Percentiles rank a stretch among this genome's conserved stretches.
phyloP scores from a whole-genome alignment of 257 asterid genomes.

The Solanum sparsipilum region DNA sequence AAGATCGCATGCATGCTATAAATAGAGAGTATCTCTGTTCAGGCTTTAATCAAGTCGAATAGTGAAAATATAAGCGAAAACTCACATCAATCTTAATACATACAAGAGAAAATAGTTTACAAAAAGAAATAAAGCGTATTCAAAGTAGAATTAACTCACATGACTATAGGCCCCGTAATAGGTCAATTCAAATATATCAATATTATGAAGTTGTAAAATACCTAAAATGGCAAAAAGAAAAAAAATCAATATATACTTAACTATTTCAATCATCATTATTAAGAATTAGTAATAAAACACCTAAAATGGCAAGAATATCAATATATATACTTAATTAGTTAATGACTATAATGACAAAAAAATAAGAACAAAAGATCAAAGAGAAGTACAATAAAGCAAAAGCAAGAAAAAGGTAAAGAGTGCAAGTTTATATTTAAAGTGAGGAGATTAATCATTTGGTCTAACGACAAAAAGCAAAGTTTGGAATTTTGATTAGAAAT shows the following conservation, averaged over 20 bases:
- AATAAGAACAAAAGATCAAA: background rate
- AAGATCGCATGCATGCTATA: background rate
- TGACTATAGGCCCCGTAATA: background rate
- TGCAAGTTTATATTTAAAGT: background rate
- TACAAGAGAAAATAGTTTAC: background rate
- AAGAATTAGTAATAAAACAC: background rate
- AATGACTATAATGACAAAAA: background rate
- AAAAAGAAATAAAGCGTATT: background rate
- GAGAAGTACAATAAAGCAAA: background rate
- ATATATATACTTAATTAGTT: too few relatives aligned
- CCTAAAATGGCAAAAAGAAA: background rate
- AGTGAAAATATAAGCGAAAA: background rate
- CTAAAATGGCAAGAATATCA: background rate
- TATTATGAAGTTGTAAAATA: background rate
- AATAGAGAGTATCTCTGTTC: too few relatives aligned
- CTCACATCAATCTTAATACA: background rate
- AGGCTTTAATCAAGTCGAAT: background rate
- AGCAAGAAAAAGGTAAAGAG: background rate
- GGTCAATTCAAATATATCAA: background rate
- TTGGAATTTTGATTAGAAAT: background rate
- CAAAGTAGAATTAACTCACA: background rate
- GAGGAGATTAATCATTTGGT: constrained; percentile 16
- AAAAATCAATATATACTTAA: background rate
- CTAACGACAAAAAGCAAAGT: constrained; percentile 9
- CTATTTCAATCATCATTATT: background rate